Percentiles rank a stretch among this genome's conserved stretches.
Conservation (phyloP, 306 rosid species). For the Dryas drummondii region DNA sequence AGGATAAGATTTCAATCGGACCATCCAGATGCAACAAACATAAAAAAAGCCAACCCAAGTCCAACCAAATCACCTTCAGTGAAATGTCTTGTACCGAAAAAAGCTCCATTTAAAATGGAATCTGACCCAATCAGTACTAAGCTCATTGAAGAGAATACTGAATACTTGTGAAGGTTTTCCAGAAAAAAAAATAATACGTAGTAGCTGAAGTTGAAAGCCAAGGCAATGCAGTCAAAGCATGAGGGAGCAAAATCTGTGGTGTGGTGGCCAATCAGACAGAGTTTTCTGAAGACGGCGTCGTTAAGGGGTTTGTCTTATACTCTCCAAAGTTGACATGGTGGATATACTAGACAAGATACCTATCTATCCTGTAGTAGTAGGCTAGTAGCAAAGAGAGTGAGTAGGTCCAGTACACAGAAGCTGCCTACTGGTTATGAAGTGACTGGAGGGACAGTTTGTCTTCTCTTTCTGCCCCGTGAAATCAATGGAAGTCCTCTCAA, state of each 20-base stretch:
- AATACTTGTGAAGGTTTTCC: neutral
- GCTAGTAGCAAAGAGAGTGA: neutral
- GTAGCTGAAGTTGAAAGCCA: neutral
- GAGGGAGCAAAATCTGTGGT: neutral
- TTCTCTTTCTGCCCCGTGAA: slow-evolving; percentile 42
- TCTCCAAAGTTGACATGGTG: neutral
- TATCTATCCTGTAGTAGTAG: slow-evolving; percentile 6
- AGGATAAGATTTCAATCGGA: neutral
- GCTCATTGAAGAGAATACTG: too few species aligned
- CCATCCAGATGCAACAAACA: neutral
- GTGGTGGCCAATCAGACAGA: neutral
- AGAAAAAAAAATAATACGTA: neutral
- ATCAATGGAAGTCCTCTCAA: slow-evolving; percentile 21
- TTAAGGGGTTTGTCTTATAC: slow-evolving; percentile 4
- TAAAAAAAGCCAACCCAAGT: neutral
- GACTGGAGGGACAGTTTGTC: slow-evolving; percentile 66
- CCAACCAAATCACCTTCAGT: neutral
- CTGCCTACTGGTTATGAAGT: slow-evolving; percentile 58
- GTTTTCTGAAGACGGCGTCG: slow-evolving; percentile 19
- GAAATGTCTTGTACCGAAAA: neutral
- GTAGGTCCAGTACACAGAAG: slow-evolving; percentile 42
- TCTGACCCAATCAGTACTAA: neutral
- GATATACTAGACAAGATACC: slow-evolving; percentile 12
- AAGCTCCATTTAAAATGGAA: neutral
- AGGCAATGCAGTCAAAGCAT: neutral